phyloP scores from a whole-genome alignment of 2,329 filamentous ascomycete genomes.

The Aspergillus sp. region DNA sequence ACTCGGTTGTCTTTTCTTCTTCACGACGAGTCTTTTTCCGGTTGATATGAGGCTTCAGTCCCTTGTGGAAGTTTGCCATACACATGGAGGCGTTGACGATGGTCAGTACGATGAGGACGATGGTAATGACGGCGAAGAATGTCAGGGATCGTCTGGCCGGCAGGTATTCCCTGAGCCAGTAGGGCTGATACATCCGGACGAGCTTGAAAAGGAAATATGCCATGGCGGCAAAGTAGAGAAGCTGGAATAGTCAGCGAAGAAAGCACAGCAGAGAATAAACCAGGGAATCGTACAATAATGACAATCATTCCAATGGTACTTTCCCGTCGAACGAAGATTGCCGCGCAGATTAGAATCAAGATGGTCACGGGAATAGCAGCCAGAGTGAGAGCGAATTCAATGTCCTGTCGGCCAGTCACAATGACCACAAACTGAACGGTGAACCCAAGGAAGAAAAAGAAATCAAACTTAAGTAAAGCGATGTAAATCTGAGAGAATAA shows the following conservation, averaged over 20 bases:
- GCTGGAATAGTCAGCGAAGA: slow-evolving; percentile 25
- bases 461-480: slow-evolving; percentile 94
- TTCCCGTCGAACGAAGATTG: slow-evolving; percentile 76
- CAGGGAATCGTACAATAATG: slow-evolving; percentile 54
- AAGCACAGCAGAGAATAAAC: background rate
- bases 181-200: slow-evolving; percentile 78
- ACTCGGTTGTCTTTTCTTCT: slow-evolving; percentile 40
- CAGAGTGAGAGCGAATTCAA: slow-evolving; percentile 79
- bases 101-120: slow-evolving; percentile 78
- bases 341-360: slow-evolving; percentile 73
- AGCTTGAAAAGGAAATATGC: slow-evolving; percentile 98
- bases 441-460: slow-evolving; percentile 99
- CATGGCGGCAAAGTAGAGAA: slow-evolving; percentile 79
- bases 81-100: slow-evolving; percentile 81
- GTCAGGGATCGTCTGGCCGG: slow-evolving; percentile 80
- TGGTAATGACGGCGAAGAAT: slow-evolving; percentile 87
- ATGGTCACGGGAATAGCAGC: slow-evolving; percentile 89
- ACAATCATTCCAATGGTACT: slow-evolving; percentile 66
- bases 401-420: slow-evolving; percentile 59
- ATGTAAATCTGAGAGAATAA: slow-evolving; percentile 71
- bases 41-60: slow-evolving; percentile 77
- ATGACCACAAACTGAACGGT: slow-evolving; percentile 97
- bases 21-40: slow-evolving; percentile 47
- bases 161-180: slow-evolving; percentile 54
- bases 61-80: slow-evolving; percentile 81